phyloP scores from a whole-genome alignment of 2,329 filamentous ascomycete species.

The Talaromyces sp. region DNA sequence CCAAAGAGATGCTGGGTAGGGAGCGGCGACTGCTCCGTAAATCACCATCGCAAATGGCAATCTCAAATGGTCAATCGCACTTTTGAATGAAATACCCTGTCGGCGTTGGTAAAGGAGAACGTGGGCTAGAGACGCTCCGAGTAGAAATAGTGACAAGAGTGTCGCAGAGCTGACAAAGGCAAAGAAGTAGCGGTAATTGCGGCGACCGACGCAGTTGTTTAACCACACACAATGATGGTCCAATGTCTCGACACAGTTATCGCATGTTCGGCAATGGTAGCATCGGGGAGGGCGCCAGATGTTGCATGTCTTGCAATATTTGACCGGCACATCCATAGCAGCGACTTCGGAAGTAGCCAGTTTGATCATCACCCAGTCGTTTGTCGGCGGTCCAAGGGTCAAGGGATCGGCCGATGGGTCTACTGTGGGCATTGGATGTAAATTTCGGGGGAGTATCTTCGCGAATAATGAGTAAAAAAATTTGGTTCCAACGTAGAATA shows the following conservation, averaged over 20 bases:
- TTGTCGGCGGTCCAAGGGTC: constrained; percentile 75
- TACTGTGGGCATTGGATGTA: constrained; percentile 78
- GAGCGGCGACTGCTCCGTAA: constrained; percentile 67
- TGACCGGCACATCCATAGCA: constrained; percentile 96
- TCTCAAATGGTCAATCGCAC: constrained; percentile 65
- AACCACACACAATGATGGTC: constrained; percentile 99
- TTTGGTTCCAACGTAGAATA: background rate
- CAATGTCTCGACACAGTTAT: constrained; percentile 95
- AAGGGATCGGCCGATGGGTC: constrained; percentile 76
- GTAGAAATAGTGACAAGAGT: constrained; percentile 68
- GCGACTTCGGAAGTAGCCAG: constrained; percentile 69
- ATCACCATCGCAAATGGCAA: constrained; percentile 86
- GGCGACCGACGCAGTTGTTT: constrained; percentile 94
- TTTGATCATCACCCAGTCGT: constrained; percentile 90
- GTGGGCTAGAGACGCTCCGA: constrained; percentile 75
- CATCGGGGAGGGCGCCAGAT: constrained; percentile 95
- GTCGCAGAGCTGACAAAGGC: constrained; percentile 80
- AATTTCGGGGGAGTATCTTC: constrained; percentile 88
- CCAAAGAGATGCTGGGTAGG: constrained; percentile 79
- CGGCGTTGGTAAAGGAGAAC: constrained; percentile 66
- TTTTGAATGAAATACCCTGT: constrained; percentile 62
- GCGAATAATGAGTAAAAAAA: constrained; percentile 9
- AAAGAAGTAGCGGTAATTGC: constrained; percentile 98
- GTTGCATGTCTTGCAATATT: constrained; percentile 96
- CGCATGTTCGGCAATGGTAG: constrained; percentile 93